A percentile compares a stretch with the other conserved stretches of the same genome.
These are phyloP conservation scores for Juglanconis juglandina DNA, from an alignment of 2,329 filamentous ascomycete species.

Conservation along the genomic window DNA sequence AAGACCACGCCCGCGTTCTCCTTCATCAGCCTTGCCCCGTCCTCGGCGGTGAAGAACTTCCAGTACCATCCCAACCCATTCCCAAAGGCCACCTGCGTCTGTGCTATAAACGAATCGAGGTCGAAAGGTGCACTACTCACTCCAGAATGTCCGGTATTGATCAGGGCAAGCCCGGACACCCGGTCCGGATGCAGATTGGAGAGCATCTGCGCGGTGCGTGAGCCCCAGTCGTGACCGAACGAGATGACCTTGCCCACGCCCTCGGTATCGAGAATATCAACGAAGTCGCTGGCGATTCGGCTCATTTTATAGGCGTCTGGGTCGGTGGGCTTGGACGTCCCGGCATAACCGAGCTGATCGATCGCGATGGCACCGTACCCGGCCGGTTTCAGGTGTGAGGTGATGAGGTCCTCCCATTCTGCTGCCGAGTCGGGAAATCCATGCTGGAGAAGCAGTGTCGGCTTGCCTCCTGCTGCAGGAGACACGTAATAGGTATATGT, in stretches of 20 bases:
- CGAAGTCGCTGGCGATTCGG: conserved; percentile 34
- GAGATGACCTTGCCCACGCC: conserved; percentile 33
- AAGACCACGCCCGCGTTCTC: conserved; percentile 36
- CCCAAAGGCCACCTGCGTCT: conserved; percentile 33
- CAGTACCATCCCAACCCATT: conserved; percentile 40
- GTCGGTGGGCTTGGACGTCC: conserved; percentile 25
- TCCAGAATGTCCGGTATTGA: conserved; percentile 40
- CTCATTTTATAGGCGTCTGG: conserved; percentile 14
- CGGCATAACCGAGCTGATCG: conserved; percentile 30
- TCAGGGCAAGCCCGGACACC: conserved; percentile 37
- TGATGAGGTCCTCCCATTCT: conserved; percentile 41
- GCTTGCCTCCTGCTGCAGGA: conserved; percentile 23
- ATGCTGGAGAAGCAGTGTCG: conserved; percentile 41
- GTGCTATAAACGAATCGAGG: conserved; percentile 31
- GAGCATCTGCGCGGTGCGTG: conserved; percentile 34
- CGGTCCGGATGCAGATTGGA: conserved; percentile 39
- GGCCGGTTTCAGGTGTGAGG: conserved; percentile 34
- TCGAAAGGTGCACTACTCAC: conserved; percentile 32
- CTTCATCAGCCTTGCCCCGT: conserved; percentile 36
- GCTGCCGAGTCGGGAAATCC: conserved; percentile 47
- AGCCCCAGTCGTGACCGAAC: conserved; percentile 51
- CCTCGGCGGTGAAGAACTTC: conserved; percentile 39
- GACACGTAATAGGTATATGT: conserved; percentile 40
- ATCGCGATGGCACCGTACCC: conserved; percentile 34
- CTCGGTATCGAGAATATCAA: conserved; percentile 39